Base-by-base conservation (phyloP, 1,139 yeast genomes). In the Kodamaea sp. region DNA sequence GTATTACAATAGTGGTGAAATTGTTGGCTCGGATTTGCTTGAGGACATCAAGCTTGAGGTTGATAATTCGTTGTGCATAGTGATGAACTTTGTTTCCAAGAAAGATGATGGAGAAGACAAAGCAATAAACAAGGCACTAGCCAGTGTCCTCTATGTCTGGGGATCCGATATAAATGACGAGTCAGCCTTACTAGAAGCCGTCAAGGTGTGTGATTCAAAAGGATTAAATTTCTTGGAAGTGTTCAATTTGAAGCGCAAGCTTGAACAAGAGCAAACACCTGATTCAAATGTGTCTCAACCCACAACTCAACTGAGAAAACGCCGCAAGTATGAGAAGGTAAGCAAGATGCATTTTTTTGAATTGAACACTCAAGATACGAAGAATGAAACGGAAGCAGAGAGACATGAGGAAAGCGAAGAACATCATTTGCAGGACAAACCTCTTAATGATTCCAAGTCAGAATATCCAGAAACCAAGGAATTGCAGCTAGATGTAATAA, bases 281-380 rank as follows among this genome's bases (percentile, higher is more conserved):
- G 9, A 7, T 7, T 13, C 10, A n/a, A 13, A 9, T 8, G 42
- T 35, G 18, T 21, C 18, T 5, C 37, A 29, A 38, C 15, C 23
- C 5, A 9, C 46, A 9, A 15, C 19, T 18, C 44, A 37, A 23
- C 40, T 32, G 25, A 44, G 66, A 26, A 63, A 63, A 37, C 48
- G 70, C 46, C 47, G 61, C 25, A 61, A 55, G 32, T 56, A 62
- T 31, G 63, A 62, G 35, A 55, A 56, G 32, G 65, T 61, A 2
- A 59, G 54, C 33, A 59, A 55, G 16, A 48, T 63, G 28, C 66
- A 63, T 36, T 65, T 65, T 37, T 63, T 66, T 35, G 62, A 63
- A 35, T 54, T 63, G 32, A 39, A 37, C n/a, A 47, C 13, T 31
- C 48, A 19, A 18, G n/a, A n/a, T n/a, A n/a, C n/a, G n/a, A n/a